phyloP scores from a whole-genome alignment of 2,329 filamentous ascomycete species.

The Pseudogymnoascus verrucosus region DNA sequence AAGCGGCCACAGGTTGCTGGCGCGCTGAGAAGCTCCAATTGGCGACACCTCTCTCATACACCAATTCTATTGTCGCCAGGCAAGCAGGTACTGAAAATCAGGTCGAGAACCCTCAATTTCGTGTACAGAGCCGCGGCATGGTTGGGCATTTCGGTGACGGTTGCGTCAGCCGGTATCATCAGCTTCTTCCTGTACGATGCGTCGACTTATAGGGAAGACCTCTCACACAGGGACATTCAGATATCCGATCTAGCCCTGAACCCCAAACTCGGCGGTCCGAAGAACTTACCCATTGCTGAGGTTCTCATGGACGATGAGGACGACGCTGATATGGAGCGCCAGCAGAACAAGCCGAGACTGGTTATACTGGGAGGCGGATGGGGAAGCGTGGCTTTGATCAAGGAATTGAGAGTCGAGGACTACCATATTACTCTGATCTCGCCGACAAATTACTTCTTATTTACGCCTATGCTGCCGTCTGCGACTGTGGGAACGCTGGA shows the following conservation, averaged over 20 bases:
- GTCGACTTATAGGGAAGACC: conserved; percentile 73
- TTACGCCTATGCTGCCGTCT: conserved; percentile 95
- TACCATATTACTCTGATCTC: conserved; percentile 96
- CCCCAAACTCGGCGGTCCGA: conserved; percentile 77
- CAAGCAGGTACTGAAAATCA: conserved; percentile 41
- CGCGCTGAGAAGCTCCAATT: conserved; percentile 10
- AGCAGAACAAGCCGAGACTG: conserved; percentile 83
- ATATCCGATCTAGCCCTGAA: conserved; percentile 79
- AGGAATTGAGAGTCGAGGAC: conserved; percentile 80
- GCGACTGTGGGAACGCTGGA: conserved; percentile 95
- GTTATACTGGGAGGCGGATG: conserved; percentile 92
- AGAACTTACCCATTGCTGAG: conserved; percentile 89
- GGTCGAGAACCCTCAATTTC: conserved; percentile 46
- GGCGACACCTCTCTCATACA: conserved; percentile 13
- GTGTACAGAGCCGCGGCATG: conserved; percentile 62
- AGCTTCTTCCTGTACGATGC: conserved; percentile 93
- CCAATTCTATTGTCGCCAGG: conserved; percentile 37
- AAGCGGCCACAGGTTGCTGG: background rate
- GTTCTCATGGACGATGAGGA: conserved; percentile 86
- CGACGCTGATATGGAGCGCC: conserved; percentile 54
- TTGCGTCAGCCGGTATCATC: conserved; percentile 61
- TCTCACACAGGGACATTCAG: conserved; percentile 60
- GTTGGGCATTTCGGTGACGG: conserved; percentile 66
- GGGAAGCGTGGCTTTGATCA: conserved; percentile 87
- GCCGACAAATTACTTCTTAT: conserved; percentile 92